Evolutionary conservation across 257 asterid species (phyloP).

Genomic region (Parsonsia alboflavescens): DNA sequence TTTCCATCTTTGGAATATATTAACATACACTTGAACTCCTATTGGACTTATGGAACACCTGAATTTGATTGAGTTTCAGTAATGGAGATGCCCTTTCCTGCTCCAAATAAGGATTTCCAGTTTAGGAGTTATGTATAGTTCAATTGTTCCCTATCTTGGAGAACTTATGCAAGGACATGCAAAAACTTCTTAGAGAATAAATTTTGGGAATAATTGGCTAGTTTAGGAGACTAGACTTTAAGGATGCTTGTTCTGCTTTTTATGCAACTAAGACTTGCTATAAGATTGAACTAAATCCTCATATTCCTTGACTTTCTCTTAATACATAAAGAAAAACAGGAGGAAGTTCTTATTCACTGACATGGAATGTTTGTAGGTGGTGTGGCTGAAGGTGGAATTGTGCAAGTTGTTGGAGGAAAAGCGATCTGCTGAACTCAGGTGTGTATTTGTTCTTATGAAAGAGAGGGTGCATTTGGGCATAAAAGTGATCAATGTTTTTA

Average conservation of each 20-base stretch:
- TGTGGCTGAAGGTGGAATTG: conserved; percentile 85
- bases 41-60: neutral
- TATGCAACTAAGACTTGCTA: neutral
- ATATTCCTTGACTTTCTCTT: neutral
- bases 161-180: neutral
- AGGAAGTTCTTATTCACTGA: neutral
- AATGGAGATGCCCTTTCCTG: neutral
- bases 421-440: conserved; percentile 93
- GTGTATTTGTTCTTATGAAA: neutral
- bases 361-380: conserved; percentile 42
- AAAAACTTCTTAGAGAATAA: neutral
- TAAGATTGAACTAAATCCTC: neutral
- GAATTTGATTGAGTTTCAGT: neutral
- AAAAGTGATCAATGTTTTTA: too few species aligned
- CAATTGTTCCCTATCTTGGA: neutral
- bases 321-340: neutral
- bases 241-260: neutral
- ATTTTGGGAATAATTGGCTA: neutral
- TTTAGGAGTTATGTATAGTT: neutral
- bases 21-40: neutral
- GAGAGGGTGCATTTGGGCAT: neutral
- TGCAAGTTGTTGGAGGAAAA: conserved; percentile 89
- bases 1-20: neutral
- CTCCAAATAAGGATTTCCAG: neutral
- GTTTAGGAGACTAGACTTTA: neutral